phyloP scores from a whole-genome alignment of 257 asterid species.

The Solanum megistacrolobum region DNA sequence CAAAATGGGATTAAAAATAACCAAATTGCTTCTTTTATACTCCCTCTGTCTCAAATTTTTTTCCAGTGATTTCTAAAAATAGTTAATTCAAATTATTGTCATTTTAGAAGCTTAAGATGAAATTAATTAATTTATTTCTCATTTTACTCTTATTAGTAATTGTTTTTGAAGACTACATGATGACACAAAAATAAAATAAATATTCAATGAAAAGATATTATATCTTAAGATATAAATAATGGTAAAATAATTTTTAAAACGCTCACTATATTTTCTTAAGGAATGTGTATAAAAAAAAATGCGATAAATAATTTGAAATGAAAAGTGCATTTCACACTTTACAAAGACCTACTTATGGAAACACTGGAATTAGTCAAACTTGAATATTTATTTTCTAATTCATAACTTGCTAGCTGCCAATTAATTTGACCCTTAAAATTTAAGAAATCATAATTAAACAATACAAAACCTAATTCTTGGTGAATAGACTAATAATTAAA shows the following conservation, averaged over 20 bases:
- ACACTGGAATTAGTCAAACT: background rate
- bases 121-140: background rate
- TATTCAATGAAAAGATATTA: background rate
- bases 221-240: background rate
- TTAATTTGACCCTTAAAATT: background rate
- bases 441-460: background rate
- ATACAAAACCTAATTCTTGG: background rate
- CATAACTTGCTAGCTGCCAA: background rate
- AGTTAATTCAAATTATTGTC: background rate
- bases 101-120: background rate
- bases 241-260: background rate
- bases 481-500: background rate
- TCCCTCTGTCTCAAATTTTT: background rate
- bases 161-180: background rate
- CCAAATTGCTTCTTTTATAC: background rate
- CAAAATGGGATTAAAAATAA: background rate
- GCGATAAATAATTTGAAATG: background rate
- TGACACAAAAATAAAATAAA: background rate
- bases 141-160: background rate
- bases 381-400: background rate
- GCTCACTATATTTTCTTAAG: background rate
- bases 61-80: background rate
- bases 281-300: background rate
- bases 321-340: background rate
- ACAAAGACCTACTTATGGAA: background rate